Evolutionary conservation across 306 rosid species (phyloP), one percentile per base, ranked within the genome.

Genomic region (Citrullus colocynthis): DNA sequence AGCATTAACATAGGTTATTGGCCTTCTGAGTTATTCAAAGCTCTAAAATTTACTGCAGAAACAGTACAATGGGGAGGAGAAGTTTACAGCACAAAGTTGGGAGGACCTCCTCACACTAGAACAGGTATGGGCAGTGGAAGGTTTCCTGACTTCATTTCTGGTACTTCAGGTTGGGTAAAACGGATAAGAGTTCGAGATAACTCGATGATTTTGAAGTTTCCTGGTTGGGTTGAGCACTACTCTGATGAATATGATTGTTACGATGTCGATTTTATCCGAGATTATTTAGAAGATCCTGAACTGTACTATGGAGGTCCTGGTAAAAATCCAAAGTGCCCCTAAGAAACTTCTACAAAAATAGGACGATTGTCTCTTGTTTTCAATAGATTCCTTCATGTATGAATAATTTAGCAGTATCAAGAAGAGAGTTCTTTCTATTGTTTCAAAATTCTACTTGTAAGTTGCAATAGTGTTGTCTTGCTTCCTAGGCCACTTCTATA

Each of bases 1-100:
- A 78, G 78, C 42, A 81, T 72, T 15, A 81, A 79, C 65, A 80
- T 89, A 56, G 91, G 94, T 6, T 91, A 91, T 75, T 91, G 94
- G 94, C 97, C 93, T 8, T 20, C 76, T 1, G 89, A 87, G 75
- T 58, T 91, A 63, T 88, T 91, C 54, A 0, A 16, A 1, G 57
- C 61, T 3, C 52, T 89, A 49, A 18, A 65, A 9, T 66, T 71
- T 18, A 74, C 84, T 10, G 97, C 94, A 8, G 83, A 80, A 24
- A 78, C 88, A 5, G 94, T 88, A 64, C 88, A 89, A 15, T 89
- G 97, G 97, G 91, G 91, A 62, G 95, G 97, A 48, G 94, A 91
- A 84, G 97, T 91, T 21, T 86, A 88, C 51, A 89, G 97, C 78
- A 4, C 85, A 44, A 82, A 28, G 15, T 9, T 78, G 0, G 66